Conservation (phyloP, 169 alveolate species). For the Plasmodium gallinaceum region DNA sequence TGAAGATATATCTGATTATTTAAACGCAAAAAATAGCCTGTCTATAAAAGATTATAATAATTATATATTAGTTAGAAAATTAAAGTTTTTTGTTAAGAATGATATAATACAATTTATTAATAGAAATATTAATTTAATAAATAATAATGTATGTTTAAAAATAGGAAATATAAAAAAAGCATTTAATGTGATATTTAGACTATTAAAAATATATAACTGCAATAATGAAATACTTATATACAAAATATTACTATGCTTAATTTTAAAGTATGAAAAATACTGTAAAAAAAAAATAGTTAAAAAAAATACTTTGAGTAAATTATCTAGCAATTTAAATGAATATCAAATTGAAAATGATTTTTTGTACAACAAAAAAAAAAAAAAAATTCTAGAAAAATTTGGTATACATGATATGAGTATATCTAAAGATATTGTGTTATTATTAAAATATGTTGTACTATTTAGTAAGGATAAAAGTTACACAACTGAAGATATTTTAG, state of each 20-base stretch:
- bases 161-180: slow-evolving; percentile 29
- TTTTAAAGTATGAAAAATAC: slow-evolving; percentile 28
- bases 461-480: not conserved
- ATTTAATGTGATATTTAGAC: not conserved
- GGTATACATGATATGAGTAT: slow-evolving; percentile 15
- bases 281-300: slow-evolving; percentile 30
- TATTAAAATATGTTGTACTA: slow-evolving; percentile 19
- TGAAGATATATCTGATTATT: not conserved
- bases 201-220: not conserved
- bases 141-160: slow-evolving; percentile 15
- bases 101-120: slow-evolving; percentile 64
- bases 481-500: not conserved
- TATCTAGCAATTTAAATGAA: not conserved
- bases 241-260: slow-evolving; percentile 24
- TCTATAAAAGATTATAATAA: slow-evolving; percentile 4
- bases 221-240: slow-evolving; percentile 17
- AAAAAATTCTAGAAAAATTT: slow-evolving; percentile 30
- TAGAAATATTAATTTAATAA: slow-evolving; percentile 15
- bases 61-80: slow-evolving; percentile 3
- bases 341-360: slow-evolving; percentile 24
- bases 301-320: not conserved
- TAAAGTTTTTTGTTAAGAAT: slow-evolving; percentile 50
- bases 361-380: slow-evolving; percentile 14
- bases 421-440: slow-evolving; percentile 11
- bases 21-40: not conserved